Conservation (phyloP, 2,329 filamentous ascomycete species). For the Davidsoniella australis region DNA sequence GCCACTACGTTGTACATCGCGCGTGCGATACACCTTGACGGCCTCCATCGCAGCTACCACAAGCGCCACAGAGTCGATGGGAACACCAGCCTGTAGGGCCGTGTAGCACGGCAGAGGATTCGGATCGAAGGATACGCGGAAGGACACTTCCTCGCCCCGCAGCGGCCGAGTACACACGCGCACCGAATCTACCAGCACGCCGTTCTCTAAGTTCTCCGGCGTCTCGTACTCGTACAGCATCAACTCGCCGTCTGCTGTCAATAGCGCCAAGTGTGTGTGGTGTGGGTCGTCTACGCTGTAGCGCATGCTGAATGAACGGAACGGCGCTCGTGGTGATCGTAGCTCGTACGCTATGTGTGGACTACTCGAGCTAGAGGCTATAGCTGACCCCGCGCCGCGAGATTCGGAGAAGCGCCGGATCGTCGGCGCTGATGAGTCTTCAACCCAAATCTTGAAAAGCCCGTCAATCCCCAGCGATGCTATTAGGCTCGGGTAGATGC, state of each 20-base stretch:
- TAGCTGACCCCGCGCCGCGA: constrained; percentile 16
- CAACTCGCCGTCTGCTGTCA: constrained; percentile 66
- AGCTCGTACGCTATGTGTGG: constrained; percentile 36
- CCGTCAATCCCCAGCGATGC: constrained; percentile 77
- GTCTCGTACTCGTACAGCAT: constrained; percentile 73
- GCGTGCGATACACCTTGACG: constrained; percentile 69
- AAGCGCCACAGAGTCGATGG: constrained; percentile 59
- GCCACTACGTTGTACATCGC: constrained; percentile 33
- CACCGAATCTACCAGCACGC: constrained; percentile 40
- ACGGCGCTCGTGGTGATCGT: constrained; percentile 41
- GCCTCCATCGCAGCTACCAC: constrained; percentile 75
- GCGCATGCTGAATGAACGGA: constrained; percentile 72
- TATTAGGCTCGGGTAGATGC: constrained; percentile 69
- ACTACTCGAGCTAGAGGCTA: constrained; percentile 15
- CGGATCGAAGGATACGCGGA: constrained; percentile 75
- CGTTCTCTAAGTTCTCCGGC: constrained; percentile 66
- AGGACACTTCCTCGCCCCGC: constrained; percentile 72
- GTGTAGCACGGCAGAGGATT: constrained; percentile 67
- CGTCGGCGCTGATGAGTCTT: constrained; percentile 65
- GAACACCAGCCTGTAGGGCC: constrained; percentile 63
- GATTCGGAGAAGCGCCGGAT: constrained; percentile 63
- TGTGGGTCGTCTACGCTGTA: constrained; percentile 53
- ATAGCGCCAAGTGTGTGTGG: constrained; percentile 71
- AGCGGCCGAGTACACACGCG: constrained; percentile 36
- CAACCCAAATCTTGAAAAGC: constrained; percentile 80